Evolutionary conservation across 2,329 filamentous ascomycete genomes (phyloP).

Genomic region (Aspergillus ochraceus): DNA sequence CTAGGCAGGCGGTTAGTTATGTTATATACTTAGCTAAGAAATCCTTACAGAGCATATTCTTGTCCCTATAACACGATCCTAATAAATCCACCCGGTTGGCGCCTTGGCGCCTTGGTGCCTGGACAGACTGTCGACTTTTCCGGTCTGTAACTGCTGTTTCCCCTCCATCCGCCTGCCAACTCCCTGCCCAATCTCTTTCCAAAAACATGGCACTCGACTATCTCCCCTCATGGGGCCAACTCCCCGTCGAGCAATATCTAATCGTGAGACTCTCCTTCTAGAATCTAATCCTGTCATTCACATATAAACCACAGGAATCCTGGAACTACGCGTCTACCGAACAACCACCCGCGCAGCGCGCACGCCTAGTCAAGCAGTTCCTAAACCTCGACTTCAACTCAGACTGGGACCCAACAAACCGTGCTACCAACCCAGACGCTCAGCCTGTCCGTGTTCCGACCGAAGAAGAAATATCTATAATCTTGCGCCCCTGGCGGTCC

Average conservation of each 20-base stretch:
- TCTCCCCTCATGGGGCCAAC: constrained; percentile 5
- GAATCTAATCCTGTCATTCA: constrained; percentile 4
- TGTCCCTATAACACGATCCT: too few species aligned
- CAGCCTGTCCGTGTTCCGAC: background rate
- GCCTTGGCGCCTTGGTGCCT: too few species aligned
- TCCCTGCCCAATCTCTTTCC: too few species aligned
- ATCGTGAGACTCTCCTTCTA: constrained; percentile 3
- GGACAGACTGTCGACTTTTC: too few species aligned
- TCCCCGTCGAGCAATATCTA: background rate
- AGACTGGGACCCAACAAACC: background rate
- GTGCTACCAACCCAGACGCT: background rate
- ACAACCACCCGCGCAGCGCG: constrained; percentile 1
- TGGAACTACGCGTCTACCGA: constrained; percentile 5
- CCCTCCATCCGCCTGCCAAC: too few species aligned
- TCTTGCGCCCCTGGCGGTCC: constrained; percentile 3
- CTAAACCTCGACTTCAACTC: background rate
- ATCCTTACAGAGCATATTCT: too few species aligned
- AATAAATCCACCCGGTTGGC: too few species aligned
- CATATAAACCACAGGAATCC: background rate
- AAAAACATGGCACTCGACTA: background rate
- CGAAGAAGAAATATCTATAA: constrained; percentile 3
- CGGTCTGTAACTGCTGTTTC: too few species aligned
- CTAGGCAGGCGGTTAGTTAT: too few species aligned
- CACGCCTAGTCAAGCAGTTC: constrained; percentile 4
- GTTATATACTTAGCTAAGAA: too few species aligned